A percentile compares a stretch with the other conserved stretches of the same genome.
phyloP scores from a whole-genome alignment of 192 early-diverging fungal species.

The Entomortierella parvispora region DNA sequence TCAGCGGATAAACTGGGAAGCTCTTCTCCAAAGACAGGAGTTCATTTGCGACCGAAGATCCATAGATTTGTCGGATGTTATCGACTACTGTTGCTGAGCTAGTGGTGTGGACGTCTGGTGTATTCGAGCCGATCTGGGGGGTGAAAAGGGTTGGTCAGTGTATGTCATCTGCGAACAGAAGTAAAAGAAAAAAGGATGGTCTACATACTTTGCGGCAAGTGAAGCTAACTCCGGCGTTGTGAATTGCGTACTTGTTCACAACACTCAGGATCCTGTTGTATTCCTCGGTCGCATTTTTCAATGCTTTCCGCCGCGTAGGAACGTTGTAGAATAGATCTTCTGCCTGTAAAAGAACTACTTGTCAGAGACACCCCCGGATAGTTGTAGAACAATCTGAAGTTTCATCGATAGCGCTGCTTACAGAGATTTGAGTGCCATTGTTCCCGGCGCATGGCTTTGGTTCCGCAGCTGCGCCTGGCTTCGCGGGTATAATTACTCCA shows the following conservation, averaged over 20 bases:
- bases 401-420: no score
- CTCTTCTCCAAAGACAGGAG: constrained; percentile 71
- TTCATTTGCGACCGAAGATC: constrained; percentile 80
- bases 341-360: no score
- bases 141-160: neutral
- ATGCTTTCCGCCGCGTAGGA: constrained; percentile 82
- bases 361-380: no score
- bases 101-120: constrained; percentile 83
- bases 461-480: constrained; percentile 76
- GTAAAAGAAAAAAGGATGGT: neutral
- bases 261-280: constrained; percentile 93
- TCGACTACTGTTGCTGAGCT: constrained; percentile 69
- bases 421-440: constrained; percentile 92
- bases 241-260: constrained; percentile 92
- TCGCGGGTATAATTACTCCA: constrained; percentile 82
- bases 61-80: constrained; percentile 88
- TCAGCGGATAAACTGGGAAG: constrained; percentile 63
- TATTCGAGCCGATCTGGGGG: constrained; percentile 67
- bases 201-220: constrained; percentile 86
- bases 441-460: constrained; percentile 97
- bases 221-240: constrained; percentile 86
- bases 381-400: no score
- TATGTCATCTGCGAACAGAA: neutral
- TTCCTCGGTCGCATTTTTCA: constrained; percentile 88
- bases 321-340: constrained; percentile 98